These are phyloP conservation scores for Periconia digitata DNA, from an alignment of 2,329 filamentous ascomycete species.

Conservation along the genomic window DNA sequence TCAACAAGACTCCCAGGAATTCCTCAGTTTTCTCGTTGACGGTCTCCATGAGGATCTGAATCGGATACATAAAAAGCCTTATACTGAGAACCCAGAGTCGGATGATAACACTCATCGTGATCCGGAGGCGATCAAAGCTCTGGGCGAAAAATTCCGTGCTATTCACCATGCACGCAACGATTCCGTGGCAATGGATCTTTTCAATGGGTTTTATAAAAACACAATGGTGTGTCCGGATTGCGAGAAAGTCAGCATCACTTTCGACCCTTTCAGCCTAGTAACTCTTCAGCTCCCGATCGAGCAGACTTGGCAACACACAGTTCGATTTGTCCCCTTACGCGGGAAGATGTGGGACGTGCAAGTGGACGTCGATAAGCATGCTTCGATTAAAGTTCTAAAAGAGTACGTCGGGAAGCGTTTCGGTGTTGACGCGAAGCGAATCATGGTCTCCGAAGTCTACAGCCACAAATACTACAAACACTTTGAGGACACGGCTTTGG, in stretches of 20 bases:
- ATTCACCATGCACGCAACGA: conserved; percentile 93
- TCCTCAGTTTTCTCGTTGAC: conserved; percentile 91
- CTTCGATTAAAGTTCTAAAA: conserved; percentile 68
- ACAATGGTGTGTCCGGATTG: conserved; percentile 90
- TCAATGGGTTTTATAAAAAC: conserved; percentile 98
- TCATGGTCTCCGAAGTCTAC: conserved; percentile 85
- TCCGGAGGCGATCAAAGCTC: conserved; percentile 73
- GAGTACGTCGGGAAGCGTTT: conserved; percentile 60
- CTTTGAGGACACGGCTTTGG: conserved; percentile 66
- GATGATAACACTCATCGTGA: conserved; percentile 94
- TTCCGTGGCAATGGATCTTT: conserved; percentile 91
- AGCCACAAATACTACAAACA: conserved; percentile 83
- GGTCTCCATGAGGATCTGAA: conserved; percentile 94
- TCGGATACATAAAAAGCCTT: conserved; percentile 91
- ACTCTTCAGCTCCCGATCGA: conserved; percentile 89
- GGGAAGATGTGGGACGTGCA: conserved; percentile 70
- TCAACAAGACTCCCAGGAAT: conserved; percentile 97
- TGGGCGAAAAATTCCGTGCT: conserved; percentile 86
- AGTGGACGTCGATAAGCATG: conserved; percentile 79
- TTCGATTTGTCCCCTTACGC: conserved; percentile 78
- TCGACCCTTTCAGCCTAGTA: conserved; percentile 94
- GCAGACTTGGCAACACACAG: conserved; percentile 72
- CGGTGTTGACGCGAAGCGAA: conserved; percentile 56
- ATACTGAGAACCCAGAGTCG: conserved; percentile 96
- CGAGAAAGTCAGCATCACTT: conserved; percentile 95